Conservation (phyloP, 768 basidiomycete species). For the Hirschioporus abietinus region DNA sequence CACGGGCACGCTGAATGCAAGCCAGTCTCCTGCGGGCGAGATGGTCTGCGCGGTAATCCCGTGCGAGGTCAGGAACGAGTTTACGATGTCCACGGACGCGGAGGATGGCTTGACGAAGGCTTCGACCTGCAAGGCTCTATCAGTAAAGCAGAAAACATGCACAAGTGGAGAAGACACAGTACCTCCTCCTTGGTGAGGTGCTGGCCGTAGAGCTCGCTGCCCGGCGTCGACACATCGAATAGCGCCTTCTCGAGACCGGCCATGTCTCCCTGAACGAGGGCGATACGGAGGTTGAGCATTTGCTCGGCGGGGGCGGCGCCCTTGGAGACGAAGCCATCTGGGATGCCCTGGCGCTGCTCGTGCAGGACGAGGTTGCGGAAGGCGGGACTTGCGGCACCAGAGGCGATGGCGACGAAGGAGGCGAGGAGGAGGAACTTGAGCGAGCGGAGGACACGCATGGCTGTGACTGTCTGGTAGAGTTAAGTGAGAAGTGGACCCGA, state of each 20-base stretch:
- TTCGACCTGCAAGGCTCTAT: slow-evolving; percentile 18
- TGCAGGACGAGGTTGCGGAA: slow-evolving; percentile 18
- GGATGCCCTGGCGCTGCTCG: slow-evolving; percentile 18
- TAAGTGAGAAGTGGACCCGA: neutral
- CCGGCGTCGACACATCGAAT: slow-evolving; percentile 27
- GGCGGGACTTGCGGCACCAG: slow-evolving; percentile 8
- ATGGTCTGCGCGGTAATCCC: slow-evolving; percentile 17
- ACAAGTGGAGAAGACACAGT: neutral
- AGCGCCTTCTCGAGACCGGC: slow-evolving; percentile 28
- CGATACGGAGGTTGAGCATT: slow-evolving; percentile 27
- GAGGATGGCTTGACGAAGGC: slow-evolving; percentile 22
- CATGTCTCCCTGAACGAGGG: slow-evolving; percentile 26
- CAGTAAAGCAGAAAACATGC: neutral
- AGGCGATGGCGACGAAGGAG: slow-evolving; percentile 1
- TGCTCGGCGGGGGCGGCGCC: slow-evolving; percentile 18
- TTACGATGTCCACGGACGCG: slow-evolving; percentile 21
- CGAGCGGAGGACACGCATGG: neutral
- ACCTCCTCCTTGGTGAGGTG: slow-evolving; percentile 31
- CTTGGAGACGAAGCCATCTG: slow-evolving; percentile 22
- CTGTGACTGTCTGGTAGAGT: neutral
- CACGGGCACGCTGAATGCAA: slow-evolving; percentile 21
- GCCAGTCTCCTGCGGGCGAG: slow-evolving; percentile 25
- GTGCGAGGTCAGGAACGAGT: slow-evolving; percentile 20
- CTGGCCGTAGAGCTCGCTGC: slow-evolving; percentile 24
- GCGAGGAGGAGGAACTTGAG: slow-evolving; percentile 3